These are phyloP conservation scores for Kwoniella sp. DNA, from an alignment of 768 basidiomycete genomes.

Conservation along the genomic window DNA sequence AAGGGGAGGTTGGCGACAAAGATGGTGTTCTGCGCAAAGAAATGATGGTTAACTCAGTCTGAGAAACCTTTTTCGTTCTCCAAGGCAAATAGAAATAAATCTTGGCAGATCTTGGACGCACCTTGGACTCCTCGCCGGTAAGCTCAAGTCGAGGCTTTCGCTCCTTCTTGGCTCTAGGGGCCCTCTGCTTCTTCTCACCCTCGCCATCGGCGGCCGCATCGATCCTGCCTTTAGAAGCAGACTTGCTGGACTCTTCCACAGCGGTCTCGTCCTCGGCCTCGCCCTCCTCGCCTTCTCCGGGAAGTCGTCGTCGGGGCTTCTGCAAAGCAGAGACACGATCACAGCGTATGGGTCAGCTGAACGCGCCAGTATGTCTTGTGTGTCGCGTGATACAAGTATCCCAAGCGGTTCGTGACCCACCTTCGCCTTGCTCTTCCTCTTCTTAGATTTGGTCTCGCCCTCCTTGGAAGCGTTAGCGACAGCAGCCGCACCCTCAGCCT, in stretches of 20 bases:
- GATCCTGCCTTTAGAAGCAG: conserved; percentile 44
- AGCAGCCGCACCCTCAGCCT: conserved; percentile 26
- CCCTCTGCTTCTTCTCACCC: conserved; percentile 37
- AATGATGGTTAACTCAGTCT: neutral
- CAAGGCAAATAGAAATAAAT: no score
- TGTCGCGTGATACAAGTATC: neutral
- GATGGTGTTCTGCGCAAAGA: conserved; percentile 60
- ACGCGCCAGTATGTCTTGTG: no score
- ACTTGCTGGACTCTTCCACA: conserved; percentile 30
- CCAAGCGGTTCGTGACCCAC: conserved; percentile 26
- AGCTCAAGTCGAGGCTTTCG: conserved; percentile 31
- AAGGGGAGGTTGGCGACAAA: conserved; percentile 99
- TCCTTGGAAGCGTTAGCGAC: conserved; percentile 31
- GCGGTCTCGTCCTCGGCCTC: conserved; percentile 27
- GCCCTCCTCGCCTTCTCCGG: conserved; percentile 50
- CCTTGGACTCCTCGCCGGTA: conserved; percentile 49
- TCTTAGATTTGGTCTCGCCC: conserved; percentile 38
- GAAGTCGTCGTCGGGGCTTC: conserved; percentile 46
- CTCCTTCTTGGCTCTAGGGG: conserved; percentile 37
- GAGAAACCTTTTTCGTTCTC: no score
- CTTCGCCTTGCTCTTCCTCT: conserved; percentile 36
- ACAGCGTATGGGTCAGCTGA: no score
- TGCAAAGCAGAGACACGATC: conserved; percentile 16
- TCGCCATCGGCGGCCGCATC: conserved; percentile 38
- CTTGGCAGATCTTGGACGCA: conserved; percentile 23